These are phyloP conservation scores for Fermentozyma sake DNA, from an alignment of 1,139 yeast genomes.

Conservation along the genomic window DNA sequence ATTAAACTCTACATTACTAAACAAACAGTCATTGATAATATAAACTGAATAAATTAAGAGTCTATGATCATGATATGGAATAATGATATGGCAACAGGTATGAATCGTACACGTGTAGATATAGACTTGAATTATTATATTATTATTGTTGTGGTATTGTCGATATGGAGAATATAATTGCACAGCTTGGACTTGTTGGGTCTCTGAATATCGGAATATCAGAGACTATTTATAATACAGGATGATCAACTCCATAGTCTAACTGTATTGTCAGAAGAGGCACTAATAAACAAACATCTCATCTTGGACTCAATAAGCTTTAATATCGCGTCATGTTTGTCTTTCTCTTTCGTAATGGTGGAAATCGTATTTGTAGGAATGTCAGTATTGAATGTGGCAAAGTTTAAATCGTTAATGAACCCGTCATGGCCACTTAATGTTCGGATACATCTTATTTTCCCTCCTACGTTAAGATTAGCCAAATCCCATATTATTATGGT, in stretches of 20 bases:
- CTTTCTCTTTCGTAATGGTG: conserved; percentile 7
- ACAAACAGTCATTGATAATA: conserved; percentile 2
- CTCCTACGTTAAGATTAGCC: conserved; percentile 35
- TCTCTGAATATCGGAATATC: too few relatives aligned
- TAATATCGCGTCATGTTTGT: conserved; percentile 14
- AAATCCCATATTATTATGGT: conserved; percentile 79
- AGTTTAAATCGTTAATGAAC: conserved; percentile 61
- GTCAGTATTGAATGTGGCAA: conserved; percentile 43
- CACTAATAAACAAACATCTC: conserved; percentile 56
- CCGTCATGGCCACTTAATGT: conserved; percentile 67
- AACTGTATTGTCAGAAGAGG: conserved; percentile 53
- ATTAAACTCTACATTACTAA: conserved; percentile 5
- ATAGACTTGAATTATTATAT: too few relatives aligned
- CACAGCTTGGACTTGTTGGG: too few relatives aligned
- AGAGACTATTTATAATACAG: too few relatives aligned
- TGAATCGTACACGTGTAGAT: too few relatives aligned
- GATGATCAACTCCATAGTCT: conserved; percentile 44
- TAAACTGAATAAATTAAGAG: conserved; percentile 2
- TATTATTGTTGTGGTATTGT: too few relatives aligned
- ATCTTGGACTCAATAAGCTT: conserved; percentile 37
- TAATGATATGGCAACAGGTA: too few relatives aligned
- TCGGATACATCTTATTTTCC: conserved; percentile 43
- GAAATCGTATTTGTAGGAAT: conserved; percentile 1
- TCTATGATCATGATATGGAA: too few relatives aligned
- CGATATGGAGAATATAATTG: too few relatives aligned